Conservation (phyloP, 192 early-diverging fungal genomes). For the Gorgonomyces haynaldii region DNA sequence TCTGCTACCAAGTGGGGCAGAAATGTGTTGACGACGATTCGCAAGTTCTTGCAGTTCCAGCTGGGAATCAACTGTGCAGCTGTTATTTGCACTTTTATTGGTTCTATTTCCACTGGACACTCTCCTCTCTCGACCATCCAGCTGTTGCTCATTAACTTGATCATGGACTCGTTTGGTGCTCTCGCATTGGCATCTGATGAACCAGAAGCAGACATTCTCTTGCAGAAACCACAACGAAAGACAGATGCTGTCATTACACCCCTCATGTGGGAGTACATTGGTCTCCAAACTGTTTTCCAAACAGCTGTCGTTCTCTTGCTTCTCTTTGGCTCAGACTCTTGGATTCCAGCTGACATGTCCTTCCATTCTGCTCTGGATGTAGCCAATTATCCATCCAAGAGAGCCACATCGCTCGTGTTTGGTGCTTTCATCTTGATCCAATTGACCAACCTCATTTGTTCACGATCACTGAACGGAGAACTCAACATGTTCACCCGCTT, state of each 20-base stretch:
- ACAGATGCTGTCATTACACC: conserved; percentile 28
- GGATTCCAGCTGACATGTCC: conserved; percentile 13
- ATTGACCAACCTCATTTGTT: conserved; percentile 33
- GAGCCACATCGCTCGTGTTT: conserved; percentile 34
- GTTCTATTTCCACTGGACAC: conserved; percentile 29
- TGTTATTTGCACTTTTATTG: conserved; percentile 43
- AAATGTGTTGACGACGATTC: conserved; percentile 44
- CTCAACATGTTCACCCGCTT: conserved; percentile 39
- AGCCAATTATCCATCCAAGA: conserved; percentile 9
- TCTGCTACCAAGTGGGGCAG: conserved; percentile 46
- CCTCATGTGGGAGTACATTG: conserved; percentile 39
- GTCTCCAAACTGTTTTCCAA: conserved; percentile 35
- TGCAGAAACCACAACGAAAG: conserved; percentile 36
- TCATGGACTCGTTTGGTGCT: conserved; percentile 51
- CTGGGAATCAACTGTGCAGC: conserved; percentile 47
- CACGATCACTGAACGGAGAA: conserved; percentile 43
- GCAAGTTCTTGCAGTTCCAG: conserved; percentile 55
- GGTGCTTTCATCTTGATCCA: conserved; percentile 47
- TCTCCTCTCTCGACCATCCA: conserved; percentile 45
- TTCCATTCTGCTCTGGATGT: too few species aligned
- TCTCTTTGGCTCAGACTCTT: conserved; percentile 23
- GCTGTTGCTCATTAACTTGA: conserved; percentile 52
- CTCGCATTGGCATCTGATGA: conserved; percentile 44
- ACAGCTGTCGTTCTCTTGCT: conserved; percentile 29
- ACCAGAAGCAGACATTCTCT: conserved; percentile 43